A percentile compares a stretch with the other conserved stretches of the same genome.
Conservation (phyloP, 225 moss, liverwort and hornwort genomes). For the Neckera pumila region DNA sequence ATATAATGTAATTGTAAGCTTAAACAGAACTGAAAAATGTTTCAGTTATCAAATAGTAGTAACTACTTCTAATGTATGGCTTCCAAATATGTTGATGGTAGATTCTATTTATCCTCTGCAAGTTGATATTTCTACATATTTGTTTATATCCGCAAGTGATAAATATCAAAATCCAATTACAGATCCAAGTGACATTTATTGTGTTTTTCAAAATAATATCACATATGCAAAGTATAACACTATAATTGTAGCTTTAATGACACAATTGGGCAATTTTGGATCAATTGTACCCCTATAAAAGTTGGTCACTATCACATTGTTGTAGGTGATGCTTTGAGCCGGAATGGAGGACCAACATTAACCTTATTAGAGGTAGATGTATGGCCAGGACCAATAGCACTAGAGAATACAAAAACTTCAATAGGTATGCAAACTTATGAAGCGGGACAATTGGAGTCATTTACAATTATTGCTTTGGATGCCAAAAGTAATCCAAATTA, state of each 20-base stretch:
- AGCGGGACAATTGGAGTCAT: background rate
- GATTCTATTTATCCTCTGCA: slow-evolving; percentile 19
- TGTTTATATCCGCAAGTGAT: slow-evolving; percentile 18
- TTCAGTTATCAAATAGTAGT: background rate
- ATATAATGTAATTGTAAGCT: slow-evolving; percentile 6
- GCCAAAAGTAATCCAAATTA: slow-evolving; percentile 39
- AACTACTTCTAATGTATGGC: slow-evolving; percentile 1
- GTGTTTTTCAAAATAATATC: slow-evolving; percentile 5
- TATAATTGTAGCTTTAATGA: background rate
- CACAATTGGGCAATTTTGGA: slow-evolving; percentile 11
- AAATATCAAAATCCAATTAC: slow-evolving; percentile 19
- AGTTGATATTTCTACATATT: slow-evolving; percentile 4
- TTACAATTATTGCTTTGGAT: slow-evolving; percentile 28
- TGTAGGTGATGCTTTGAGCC: slow-evolving; percentile 4
- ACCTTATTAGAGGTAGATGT: background rate
- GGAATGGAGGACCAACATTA: background rate
- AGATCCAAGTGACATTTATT: slow-evolving; percentile 6
- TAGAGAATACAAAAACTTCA: slow-evolving; percentile 2
- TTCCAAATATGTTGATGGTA: slow-evolving; percentile 7
- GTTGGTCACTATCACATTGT: slow-evolving; percentile 19
- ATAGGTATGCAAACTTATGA: background rate
- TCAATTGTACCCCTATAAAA: background rate
- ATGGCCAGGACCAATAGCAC: slow-evolving; percentile 9
- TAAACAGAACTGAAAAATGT: background rate
- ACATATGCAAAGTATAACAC: slow-evolving; percentile 3